Conservation (phyloP, 371 early-diverging fungal genomes). For the Blakeslea trispora region DNA sequence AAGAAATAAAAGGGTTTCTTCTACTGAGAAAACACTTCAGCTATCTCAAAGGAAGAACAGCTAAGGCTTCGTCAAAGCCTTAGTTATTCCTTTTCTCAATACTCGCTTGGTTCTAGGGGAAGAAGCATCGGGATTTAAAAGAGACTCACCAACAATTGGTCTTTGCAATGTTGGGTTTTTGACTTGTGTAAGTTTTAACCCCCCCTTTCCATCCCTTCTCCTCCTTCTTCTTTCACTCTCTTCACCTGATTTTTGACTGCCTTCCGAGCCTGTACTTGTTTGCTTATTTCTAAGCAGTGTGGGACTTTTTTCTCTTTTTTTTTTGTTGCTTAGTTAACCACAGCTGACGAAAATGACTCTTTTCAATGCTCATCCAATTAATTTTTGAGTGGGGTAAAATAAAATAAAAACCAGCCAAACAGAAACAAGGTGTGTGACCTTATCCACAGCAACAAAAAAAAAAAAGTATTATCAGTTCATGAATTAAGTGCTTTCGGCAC, state of each 20-base stretch:
- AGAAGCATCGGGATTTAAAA: background rate
- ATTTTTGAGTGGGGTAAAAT: constrained; percentile 17
- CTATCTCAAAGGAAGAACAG: too few relatives aligned
- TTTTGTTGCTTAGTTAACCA: too few relatives aligned
- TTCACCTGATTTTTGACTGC: too few relatives aligned
- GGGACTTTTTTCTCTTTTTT: background rate
- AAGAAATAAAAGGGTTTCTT: too few relatives aligned
- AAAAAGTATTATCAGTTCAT: background rate
- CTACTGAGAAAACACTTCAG: too few relatives aligned
- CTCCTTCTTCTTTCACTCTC: too few relatives aligned
- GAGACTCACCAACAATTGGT: background rate
- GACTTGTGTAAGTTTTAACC: too few relatives aligned
- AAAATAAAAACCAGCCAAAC: background rate
- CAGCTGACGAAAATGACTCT: background rate
- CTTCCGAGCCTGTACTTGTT: too few relatives aligned
- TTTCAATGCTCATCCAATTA: constrained; percentile 11
- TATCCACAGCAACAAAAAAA: constrained; percentile 6
- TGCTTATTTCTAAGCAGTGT: background rate
- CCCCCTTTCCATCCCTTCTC: too few relatives aligned
- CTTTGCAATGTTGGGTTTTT: background rate
- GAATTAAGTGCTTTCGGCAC: background rate
- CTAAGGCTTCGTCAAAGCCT: too few relatives aligned
- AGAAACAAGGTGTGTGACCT: constrained; percentile 7
- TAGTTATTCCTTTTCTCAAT: too few relatives aligned
- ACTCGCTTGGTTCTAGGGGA: background rate